Evolutionary conservation across 345 rosid species (phyloP), one percentile per base, ranked within the genome.

Genomic region (Hirschfeldia incana): DNA sequence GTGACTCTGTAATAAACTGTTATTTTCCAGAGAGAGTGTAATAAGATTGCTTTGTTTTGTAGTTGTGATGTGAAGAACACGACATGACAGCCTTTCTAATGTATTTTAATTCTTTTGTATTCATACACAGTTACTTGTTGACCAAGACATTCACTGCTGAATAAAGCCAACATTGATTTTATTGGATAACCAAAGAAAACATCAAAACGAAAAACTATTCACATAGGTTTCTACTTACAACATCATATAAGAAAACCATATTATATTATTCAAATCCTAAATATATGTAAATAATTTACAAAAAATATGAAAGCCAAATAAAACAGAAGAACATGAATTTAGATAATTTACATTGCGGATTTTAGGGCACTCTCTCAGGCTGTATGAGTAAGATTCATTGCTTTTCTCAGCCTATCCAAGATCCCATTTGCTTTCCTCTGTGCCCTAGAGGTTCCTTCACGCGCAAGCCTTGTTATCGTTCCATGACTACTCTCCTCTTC

Each of bases 371-470:
- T 44, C 6, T 42, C 30, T 93, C 85, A 95, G 28, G 97, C 94
- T 3, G 99, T 57, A 10, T 95, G 97, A 0, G 99, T 91, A 26
- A 88, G 86, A 81, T 87, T 89, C 83, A 87, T 81, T 63, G 84
- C 81, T 67, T 90, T 85, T 67, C 83, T 87, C 82, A 95, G 64
- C 84, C 96, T 87, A 34, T 90, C 99, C 17, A 95, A 88, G 51
- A 93, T 88, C 42, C 89, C 89, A 9, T 70, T 86, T 8, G 99
- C 99, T 83, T 95, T 95, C 81, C 99, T 86, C 87, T 89, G 88
- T 68, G 98, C 99, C 84, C 99, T 88, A 6, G 98, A 83, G 42
- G 98, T 93, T 51, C 99, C 99, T 28, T 87, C 90, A 61, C 83
- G 82, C 26, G 89, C 84, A 73, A 95, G 94, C 79, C 89, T 91